Evolutionary conservation across 768 basidiomycete genomes (phyloP).

Genomic region (Lentinula raphanica): DNA sequence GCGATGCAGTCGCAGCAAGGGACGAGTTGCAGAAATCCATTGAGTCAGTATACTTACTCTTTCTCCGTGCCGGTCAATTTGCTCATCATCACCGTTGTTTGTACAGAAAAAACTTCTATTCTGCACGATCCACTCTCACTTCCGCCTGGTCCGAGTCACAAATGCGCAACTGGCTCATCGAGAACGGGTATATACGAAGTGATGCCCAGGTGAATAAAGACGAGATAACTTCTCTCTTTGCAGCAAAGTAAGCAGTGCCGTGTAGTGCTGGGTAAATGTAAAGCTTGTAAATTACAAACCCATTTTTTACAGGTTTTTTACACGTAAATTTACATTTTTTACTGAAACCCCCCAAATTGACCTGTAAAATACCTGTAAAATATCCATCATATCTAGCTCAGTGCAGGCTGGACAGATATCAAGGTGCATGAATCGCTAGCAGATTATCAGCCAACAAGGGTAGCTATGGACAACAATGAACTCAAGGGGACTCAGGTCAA

Average conservation of each 20-base stretch:
- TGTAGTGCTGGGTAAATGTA: too few relatives aligned
- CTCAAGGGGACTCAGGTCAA: too few relatives aligned
- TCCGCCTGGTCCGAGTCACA: slow-evolving; percentile 69
- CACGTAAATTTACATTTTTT: too few relatives aligned
- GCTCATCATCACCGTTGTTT: neutral
- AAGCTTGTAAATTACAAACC: too few relatives aligned
- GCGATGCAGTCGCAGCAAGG: slow-evolving; percentile 54
- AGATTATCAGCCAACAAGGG: too few relatives aligned
- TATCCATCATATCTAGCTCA: too few relatives aligned
- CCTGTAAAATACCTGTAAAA: too few relatives aligned
- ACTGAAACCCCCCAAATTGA: too few relatives aligned
- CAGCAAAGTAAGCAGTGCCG: slow-evolving; percentile 47
- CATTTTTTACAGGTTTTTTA: too few relatives aligned
- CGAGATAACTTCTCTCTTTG: slow-evolving; percentile 67
- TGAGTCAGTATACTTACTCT: slow-evolving; percentile 35
- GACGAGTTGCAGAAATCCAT: slow-evolving; percentile 79
- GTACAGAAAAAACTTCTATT: slow-evolving; percentile 65
- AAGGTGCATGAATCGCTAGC: too few relatives aligned
- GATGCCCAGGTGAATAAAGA: slow-evolving; percentile 67
- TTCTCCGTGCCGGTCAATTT: neutral
- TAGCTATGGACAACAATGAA: too few relatives aligned
- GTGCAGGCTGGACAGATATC: too few relatives aligned
- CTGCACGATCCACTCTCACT: slow-evolving; percentile 57
- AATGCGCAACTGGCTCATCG: slow-evolving; percentile 67
- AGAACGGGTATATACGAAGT: slow-evolving; percentile 56